Evolutionary conservation across 1,284 basidiomycete species (phyloP).

Genomic region (Microbotryum silenes-acaulis): DNA sequence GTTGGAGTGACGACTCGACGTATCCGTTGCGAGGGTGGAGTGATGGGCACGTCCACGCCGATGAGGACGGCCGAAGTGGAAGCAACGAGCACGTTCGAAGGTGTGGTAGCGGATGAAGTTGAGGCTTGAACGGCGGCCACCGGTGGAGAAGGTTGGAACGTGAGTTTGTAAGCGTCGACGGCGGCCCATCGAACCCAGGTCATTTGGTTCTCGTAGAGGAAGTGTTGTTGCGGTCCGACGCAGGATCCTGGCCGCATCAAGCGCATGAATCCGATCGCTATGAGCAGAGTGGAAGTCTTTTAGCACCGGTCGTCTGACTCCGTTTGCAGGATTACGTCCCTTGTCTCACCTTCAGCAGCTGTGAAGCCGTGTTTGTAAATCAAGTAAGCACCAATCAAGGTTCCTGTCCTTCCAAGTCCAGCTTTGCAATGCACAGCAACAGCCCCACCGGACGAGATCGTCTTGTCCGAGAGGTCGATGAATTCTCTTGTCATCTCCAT

Average conservation of each 20-base stretch:
- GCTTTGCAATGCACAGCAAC: conserved; percentile 73
- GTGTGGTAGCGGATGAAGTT: neutral
- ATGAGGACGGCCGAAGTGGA: neutral
- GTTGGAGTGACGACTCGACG: neutral
- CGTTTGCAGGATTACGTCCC: too few relatives aligned
- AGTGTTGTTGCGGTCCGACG: conserved; percentile 57
- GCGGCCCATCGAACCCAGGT: conserved; percentile 92
- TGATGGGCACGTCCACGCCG: neutral
- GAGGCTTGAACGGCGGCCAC: neutral
- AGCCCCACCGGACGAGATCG: conserved; percentile 59
- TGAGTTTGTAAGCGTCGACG: conserved; percentile 49
- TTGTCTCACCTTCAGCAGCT: conserved; percentile 59
- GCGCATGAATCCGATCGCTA: conserved; percentile 93
- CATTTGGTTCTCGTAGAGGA: conserved; percentile 90
- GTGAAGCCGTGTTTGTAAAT: conserved; percentile 99
- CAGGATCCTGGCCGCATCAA: conserved; percentile 74
- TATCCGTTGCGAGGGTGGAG: neutral
- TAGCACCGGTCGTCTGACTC: too few relatives aligned
- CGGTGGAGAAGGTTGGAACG: neutral
- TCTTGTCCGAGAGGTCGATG: conserved; percentile 70
- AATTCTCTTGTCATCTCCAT: conserved; percentile 89
- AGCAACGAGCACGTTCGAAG: neutral
- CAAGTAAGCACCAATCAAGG: conserved; percentile 92
- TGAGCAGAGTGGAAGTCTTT: neutral
- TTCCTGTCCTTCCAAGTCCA: conserved; percentile 84